Evolutionary conservation across 345 rosid genomes (phyloP).

Genomic region (Syzygium aromaticum): DNA sequence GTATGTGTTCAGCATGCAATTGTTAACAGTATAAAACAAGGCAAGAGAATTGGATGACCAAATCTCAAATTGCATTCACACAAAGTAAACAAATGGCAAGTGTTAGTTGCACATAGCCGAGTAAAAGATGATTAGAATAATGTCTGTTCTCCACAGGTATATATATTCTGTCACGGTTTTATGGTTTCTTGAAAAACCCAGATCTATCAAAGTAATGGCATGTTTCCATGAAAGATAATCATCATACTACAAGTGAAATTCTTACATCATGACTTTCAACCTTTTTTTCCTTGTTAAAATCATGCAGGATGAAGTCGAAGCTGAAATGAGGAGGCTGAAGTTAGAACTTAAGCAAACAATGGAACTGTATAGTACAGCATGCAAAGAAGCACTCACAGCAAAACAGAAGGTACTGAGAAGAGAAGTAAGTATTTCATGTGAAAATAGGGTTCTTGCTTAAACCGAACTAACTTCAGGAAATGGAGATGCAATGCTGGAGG

Average conservation of each 20-base stretch:
- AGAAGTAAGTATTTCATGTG: background rate
- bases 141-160: background rate
- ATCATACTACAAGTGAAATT: background rate
- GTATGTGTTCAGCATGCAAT: background rate
- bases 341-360: constrained; percentile 82
- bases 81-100: background rate
- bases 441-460: background rate
- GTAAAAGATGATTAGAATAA: background rate
- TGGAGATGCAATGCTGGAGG: constrained; percentile 65
- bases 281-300: background rate
- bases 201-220: background rate
- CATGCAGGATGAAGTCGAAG: constrained; percentile 64
- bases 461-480: constrained; percentile 32
- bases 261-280: background rate
- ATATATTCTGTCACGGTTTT: background rate
- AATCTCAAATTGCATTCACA: background rate
- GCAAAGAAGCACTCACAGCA: constrained; percentile 78
- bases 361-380: constrained; percentile 74
- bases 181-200: background rate
- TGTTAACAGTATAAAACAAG: background rate
- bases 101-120: background rate
- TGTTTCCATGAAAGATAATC: background rate
- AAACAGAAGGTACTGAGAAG: constrained; percentile 53
- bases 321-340: constrained; percentile 77
- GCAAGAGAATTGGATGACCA: background rate